Percentiles rank a stretch among this genome's conserved stretches.
Conservation (phyloP, 805 yeast genomes). For the Yarrowia osloensis region DNA sequence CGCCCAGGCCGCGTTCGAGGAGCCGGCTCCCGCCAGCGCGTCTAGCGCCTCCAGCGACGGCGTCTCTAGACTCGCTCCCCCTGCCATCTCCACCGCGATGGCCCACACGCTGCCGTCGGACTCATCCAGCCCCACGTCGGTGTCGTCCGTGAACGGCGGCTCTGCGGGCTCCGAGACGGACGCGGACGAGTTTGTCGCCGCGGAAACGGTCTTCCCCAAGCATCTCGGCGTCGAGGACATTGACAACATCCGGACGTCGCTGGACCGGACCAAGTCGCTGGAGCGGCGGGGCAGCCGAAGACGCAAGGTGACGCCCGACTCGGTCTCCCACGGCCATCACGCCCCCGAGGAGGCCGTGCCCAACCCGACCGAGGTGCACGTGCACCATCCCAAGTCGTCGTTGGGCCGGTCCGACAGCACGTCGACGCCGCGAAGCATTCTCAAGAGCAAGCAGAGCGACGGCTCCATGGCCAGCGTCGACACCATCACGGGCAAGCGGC, state of each 20-base stretch:
- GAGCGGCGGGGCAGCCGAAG: conserved; percentile 42
- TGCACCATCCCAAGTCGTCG: conserved; percentile 31
- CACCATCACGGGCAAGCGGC: not conserved
- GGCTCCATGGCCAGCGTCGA: conserved; percentile 6
- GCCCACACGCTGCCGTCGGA: not conserved
- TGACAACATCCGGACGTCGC: conserved; percentile 41
- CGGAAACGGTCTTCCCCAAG: conserved; percentile 43
- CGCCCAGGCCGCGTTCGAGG: not conserved
- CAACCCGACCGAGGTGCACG: conserved; percentile 40
- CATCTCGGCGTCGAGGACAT: conserved; percentile 41
- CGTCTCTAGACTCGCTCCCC: not conserved
- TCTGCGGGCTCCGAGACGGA: conserved; percentile 12
- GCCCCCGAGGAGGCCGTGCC: conserved; percentile 35
- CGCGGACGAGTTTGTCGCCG: conserved; percentile 35
- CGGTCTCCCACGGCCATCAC: not conserved
- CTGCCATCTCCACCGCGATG: not conserved
- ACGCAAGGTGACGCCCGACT: conserved; percentile 21
- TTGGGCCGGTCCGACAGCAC: conserved; percentile 16
- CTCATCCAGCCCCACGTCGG: not conserved
- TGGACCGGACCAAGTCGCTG: conserved; percentile 43
- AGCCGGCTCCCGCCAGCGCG: not conserved
- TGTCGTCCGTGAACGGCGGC: conserved; percentile 3
- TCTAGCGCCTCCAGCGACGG: not conserved
- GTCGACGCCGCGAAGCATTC: conserved; percentile 33
- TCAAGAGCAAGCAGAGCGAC: conserved; percentile 32